A percentile compares a stretch with the other conserved stretches of the same genome.
phyloP scores from a whole-genome alignment of 768 basidiomycete genomes.

The Naganishia antarctica region DNA sequence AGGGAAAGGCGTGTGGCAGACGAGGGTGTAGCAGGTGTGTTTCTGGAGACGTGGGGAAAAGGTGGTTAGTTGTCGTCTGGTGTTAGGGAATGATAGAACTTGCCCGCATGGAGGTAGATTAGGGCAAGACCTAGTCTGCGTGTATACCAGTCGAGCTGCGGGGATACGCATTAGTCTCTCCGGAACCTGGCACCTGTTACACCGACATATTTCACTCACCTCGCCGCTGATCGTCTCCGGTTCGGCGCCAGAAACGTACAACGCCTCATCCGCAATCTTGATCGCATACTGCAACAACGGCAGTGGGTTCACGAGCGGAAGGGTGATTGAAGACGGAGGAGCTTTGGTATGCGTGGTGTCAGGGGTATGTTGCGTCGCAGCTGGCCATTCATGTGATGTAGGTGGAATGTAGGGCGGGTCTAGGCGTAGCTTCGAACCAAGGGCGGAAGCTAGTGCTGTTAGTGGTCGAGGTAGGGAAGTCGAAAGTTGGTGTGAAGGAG shows the following conservation, averaged over 20 bases:
- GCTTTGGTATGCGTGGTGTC: background rate
- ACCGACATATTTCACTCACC: no score
- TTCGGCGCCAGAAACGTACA: slow-evolving; percentile 9
- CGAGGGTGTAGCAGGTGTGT: slow-evolving; percentile 8
- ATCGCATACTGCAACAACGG: slow-evolving; percentile 6
- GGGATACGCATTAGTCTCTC: no score
- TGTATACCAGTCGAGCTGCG: slow-evolving; percentile 26
- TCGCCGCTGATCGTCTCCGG: slow-evolving; percentile 3
- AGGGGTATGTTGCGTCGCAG: background rate
- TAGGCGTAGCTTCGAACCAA: background rate
- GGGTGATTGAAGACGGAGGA: background rate
- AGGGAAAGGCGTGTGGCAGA: background rate
- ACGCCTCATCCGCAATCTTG: slow-evolving; percentile 24
- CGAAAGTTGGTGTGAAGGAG: background rate
- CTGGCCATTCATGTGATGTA: background rate
- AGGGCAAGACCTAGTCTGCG: slow-evolving; percentile 9
- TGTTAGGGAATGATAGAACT: slow-evolving; percentile 5
- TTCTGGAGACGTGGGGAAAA: background rate
- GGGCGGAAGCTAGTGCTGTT: background rate
- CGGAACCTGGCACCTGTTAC: no score
- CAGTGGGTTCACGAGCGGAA: slow-evolving; percentile 19
- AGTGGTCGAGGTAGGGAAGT: background rate
- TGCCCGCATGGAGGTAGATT: slow-evolving; percentile 25
- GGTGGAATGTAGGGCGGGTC: slow-evolving; percentile 7
- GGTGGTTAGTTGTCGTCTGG: no score